Evolutionary conservation across 2,329 filamentous ascomycete species (phyloP).

Genomic region (Xylariomycetidae sp.): DNA sequence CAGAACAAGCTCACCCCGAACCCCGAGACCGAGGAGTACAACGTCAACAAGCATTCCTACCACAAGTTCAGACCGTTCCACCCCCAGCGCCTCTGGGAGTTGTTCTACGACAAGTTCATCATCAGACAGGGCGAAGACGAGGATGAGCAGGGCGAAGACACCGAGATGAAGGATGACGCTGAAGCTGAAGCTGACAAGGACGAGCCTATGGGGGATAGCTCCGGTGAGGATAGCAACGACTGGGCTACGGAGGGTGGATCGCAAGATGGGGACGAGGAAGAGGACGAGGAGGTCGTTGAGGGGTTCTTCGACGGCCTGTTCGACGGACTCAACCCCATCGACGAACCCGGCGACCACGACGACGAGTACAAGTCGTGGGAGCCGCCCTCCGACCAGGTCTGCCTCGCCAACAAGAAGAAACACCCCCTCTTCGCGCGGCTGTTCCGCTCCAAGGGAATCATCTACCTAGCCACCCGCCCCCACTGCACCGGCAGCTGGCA

Average conservation of each 20-base stretch:
- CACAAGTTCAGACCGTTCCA: conserved; percentile 52
- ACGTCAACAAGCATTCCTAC: conserved; percentile 68
- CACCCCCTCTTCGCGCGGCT: conserved; percentile 49
- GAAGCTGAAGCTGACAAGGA: conserved; percentile 29
- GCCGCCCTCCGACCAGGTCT: conserved; percentile 27
- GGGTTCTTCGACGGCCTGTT: conserved; percentile 27
- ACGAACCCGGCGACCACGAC: conserved; percentile 14
- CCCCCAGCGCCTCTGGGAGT: conserved; percentile 39
- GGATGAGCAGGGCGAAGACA: conserved; percentile 15
- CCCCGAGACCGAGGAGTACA: conserved; percentile 70
- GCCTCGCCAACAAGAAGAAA: conserved; percentile 50
- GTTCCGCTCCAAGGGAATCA: conserved; percentile 60
- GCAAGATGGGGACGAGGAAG: conserved; percentile 31
- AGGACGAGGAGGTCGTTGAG: conserved; percentile 22
- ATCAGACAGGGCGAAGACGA: conserved; percentile 38
- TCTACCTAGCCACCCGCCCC: conserved; percentile 57
- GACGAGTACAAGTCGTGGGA: conserved; percentile 22
- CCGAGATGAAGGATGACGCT: conserved; percentile 28
- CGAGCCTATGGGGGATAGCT: no score
- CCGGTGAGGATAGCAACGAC: no score
- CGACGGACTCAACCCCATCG: no score
- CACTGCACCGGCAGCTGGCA: no score
- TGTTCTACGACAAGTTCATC: conserved; percentile 43
- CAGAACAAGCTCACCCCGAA: conserved; percentile 63
- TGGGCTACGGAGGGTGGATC: no score